Conservation (phyloP, 495 filamentous ascomycete genomes). For the Trichoderma virens region DNA sequence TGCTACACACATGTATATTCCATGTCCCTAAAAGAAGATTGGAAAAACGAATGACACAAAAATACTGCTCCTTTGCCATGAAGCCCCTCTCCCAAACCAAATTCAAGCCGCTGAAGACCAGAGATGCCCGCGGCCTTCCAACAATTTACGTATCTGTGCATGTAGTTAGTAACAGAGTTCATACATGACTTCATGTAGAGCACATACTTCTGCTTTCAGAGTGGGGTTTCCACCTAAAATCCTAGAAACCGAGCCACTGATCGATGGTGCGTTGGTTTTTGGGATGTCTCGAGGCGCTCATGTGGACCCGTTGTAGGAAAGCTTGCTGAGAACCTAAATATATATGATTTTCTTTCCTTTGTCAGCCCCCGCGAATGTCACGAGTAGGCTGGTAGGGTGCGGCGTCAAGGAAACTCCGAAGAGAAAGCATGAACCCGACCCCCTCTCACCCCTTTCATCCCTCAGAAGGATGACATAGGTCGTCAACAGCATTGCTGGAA, state of each 20-base stretch:
- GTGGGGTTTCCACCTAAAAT: neutral
- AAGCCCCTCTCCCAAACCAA: neutral
- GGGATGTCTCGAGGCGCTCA: no score
- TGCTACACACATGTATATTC: neutral
- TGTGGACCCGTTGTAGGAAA: neutral
- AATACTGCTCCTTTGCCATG: neutral
- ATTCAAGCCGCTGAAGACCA: neutral
- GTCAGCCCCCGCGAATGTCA: neutral
- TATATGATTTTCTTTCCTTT: neutral
- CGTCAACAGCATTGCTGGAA: neutral
- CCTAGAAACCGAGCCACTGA: neutral
- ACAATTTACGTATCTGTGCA: neutral
- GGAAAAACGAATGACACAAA: neutral
- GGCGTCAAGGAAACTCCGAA: conserved; percentile 3
- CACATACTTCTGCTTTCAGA: neutral
- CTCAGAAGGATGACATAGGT: neutral
- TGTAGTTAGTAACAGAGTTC: neutral
- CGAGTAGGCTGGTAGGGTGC: conserved; percentile 6
- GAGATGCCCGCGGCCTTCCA: neutral
- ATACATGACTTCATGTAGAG: neutral
- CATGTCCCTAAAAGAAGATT: neutral
- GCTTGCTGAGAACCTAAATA: neutral
- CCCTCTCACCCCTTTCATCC: neutral
- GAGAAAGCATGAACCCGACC: neutral
- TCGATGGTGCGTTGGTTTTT: no score